Conservation (phyloP, 345 rosid genomes). For the Erodium maritimum region DNA sequence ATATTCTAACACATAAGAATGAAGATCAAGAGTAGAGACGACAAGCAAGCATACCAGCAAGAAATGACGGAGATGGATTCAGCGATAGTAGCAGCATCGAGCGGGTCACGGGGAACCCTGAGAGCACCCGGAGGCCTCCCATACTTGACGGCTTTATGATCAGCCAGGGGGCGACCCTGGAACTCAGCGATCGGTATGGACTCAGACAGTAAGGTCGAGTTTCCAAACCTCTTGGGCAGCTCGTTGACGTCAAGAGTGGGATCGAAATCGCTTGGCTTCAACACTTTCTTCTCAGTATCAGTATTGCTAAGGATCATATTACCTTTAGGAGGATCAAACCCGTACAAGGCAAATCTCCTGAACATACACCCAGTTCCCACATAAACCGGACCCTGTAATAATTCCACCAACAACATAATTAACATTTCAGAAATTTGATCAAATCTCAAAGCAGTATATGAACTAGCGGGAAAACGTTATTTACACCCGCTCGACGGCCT, state of each 20-base stretch:
- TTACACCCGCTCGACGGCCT: no score
- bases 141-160: constrained; percentile 71
- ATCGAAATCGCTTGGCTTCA: constrained; percentile 61
- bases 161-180: constrained; percentile 84
- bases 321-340: constrained; percentile 69
- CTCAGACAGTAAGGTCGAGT: constrained; percentile 77
- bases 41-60: constrained; percentile 44
- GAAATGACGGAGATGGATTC: constrained; percentile 91
- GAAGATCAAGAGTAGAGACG: no score
- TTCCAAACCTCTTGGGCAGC: constrained; percentile 86
- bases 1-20: no score
- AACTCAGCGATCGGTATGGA: constrained; percentile 76
- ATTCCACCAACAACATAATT: background rate
- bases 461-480: no score
- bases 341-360: constrained; percentile 83
- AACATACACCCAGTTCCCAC: constrained; percentile 96
- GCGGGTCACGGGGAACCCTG: constrained; percentile 70
- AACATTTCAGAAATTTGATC: no score
- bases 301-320: constrained; percentile 21
- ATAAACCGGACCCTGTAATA: constrained; percentile 70
- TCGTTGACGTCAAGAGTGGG: constrained; percentile 65
- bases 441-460: no score
- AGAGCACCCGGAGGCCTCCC: constrained; percentile 88
- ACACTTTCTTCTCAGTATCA: constrained; percentile 50
- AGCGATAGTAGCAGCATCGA: constrained; percentile 81